Conservation (phyloP, 176 grass and related monocot species). For the Tuctoria greenei region DNA sequence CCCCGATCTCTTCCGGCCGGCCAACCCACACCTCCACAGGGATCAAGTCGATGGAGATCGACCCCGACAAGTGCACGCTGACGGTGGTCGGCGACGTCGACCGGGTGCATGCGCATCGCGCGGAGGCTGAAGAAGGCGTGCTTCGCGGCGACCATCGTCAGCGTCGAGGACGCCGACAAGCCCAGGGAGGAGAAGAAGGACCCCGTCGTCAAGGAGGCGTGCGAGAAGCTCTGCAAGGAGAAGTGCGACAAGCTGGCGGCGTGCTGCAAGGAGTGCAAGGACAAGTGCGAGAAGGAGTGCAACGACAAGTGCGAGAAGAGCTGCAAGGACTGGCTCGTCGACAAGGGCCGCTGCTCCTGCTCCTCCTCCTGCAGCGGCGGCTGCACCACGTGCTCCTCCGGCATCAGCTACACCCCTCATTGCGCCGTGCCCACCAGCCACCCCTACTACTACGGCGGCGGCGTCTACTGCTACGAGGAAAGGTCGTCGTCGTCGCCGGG, state of each 20-base stretch:
- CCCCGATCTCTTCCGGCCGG: too few relatives aligned
- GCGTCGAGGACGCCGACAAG: constrained; percentile 53
- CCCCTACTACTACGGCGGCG: constrained; percentile 1
- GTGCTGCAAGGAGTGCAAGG: constrained; percentile 41
- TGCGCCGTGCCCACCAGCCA: background rate
- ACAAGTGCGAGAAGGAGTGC: too few relatives aligned
- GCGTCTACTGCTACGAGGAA: background rate
- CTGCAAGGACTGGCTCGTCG: too few relatives aligned
- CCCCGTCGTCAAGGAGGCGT: constrained; percentile 42
- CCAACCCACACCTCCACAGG: constrained; percentile 39
- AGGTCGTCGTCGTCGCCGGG: too few relatives aligned
- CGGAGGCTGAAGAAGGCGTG: constrained; percentile 45
- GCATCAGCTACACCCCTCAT: constrained; percentile 4
- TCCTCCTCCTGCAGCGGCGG: too few relatives aligned
- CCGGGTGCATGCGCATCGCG: constrained; percentile 47
- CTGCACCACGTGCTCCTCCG: too few relatives aligned
- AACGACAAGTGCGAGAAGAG: too few relatives aligned
- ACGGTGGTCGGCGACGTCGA: constrained; percentile 60
- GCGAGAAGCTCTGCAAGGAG: constrained; percentile 51
- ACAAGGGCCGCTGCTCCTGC: constrained; percentile 9
- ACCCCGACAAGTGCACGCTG: constrained; percentile 53
- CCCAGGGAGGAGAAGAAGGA: constrained; percentile 35
- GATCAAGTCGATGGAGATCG: constrained; percentile 51
- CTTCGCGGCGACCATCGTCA: constrained; percentile 33
- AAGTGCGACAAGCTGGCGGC: constrained; percentile 37